phyloP scores from a whole-genome alignment of 495 filamentous ascomycete species.

The Sporormia fimetaria region DNA sequence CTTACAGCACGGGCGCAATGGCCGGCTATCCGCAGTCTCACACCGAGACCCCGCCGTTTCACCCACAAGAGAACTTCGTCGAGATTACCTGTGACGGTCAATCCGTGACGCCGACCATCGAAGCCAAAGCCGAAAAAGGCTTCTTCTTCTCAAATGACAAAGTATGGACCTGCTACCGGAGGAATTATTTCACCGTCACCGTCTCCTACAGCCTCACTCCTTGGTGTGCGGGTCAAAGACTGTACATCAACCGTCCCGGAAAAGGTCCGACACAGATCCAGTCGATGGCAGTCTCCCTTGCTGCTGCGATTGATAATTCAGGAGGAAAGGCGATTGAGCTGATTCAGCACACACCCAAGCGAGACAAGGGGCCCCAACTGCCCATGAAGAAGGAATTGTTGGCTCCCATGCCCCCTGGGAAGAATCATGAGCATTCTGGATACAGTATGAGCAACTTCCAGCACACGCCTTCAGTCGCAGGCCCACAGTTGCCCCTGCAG shows the following conservation, averaged over 20 bases:
- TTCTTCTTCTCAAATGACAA: slow-evolving; percentile 76
- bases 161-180: slow-evolving; percentile 91
- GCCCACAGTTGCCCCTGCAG: slow-evolving; percentile 21
- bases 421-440: slow-evolving; percentile 12
- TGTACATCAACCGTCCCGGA: slow-evolving; percentile 16
- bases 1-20: background rate
- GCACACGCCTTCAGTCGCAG: background rate
- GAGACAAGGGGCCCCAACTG: slow-evolving; percentile 80
- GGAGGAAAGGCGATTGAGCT: slow-evolving; percentile 72
- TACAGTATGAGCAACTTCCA: slow-evolving; percentile 21
- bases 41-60: slow-evolving; percentile 29
- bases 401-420: slow-evolving; percentile 48
- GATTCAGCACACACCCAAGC: slow-evolving; percentile 89
- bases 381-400: slow-evolving; percentile 64
- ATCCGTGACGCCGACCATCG: slow-evolving; percentile 59
- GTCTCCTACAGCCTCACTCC: slow-evolving; percentile 67
- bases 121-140: slow-evolving; percentile 81
- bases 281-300: slow-evolving; percentile 73
- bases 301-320: slow-evolving; percentile 70
- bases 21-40: slow-evolving; percentile 7
- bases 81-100: slow-evolving; percentile 40
- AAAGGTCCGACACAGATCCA: slow-evolving; percentile 42
- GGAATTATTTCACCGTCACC: slow-evolving; percentile 87
- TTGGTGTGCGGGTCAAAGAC: slow-evolving; percentile 30
- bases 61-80: slow-evolving; percentile 51